Evolutionary conservation across 768 basidiomycete species (phyloP).

Genomic region (Suillus luteus): DNA sequence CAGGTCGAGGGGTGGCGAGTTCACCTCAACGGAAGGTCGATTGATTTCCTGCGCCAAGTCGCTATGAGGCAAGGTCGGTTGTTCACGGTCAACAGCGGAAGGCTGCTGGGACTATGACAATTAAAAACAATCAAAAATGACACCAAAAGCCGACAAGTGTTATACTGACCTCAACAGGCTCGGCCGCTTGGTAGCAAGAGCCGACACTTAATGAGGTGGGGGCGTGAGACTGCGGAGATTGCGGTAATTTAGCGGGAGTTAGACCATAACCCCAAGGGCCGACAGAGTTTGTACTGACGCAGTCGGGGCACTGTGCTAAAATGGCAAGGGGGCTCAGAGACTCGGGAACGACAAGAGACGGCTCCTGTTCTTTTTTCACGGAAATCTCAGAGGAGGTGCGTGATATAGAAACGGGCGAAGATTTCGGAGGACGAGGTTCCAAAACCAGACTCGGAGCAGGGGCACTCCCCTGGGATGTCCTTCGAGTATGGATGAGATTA

Average conservation of each 20-base stretch:
- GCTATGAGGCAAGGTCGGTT: not conserved
- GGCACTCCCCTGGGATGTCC: not conserved
- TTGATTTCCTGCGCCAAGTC: not conserved
- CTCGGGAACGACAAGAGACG: not conserved
- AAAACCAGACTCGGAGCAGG: not conserved
- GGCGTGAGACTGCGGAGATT: not conserved
- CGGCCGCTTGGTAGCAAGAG: too few species aligned
- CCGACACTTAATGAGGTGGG: not conserved
- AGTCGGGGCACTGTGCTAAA: not conserved
- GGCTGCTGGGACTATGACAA: constrained; percentile 7
- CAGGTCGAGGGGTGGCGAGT: constrained; percentile 18
- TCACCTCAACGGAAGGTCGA: constrained; percentile 19
- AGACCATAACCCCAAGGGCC: constrained; percentile 1
- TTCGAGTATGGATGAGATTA: not conserved
- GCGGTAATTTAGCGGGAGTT: not conserved
- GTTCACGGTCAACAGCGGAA: not conserved
- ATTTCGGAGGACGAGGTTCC: not conserved
- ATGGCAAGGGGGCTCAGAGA: not conserved
- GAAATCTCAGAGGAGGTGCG: not conserved
- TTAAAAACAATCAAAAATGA: not conserved
- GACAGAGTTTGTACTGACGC: not conserved
- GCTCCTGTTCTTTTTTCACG: not conserved
- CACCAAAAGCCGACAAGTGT: not conserved
- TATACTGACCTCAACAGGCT: constrained; percentile 13
- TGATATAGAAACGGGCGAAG: not conserved